Percentiles rank a stretch among this genome's conserved stretches.
Conservation (phyloP, 176 grass and related monocot species). For the Raddia guianensis region DNA sequence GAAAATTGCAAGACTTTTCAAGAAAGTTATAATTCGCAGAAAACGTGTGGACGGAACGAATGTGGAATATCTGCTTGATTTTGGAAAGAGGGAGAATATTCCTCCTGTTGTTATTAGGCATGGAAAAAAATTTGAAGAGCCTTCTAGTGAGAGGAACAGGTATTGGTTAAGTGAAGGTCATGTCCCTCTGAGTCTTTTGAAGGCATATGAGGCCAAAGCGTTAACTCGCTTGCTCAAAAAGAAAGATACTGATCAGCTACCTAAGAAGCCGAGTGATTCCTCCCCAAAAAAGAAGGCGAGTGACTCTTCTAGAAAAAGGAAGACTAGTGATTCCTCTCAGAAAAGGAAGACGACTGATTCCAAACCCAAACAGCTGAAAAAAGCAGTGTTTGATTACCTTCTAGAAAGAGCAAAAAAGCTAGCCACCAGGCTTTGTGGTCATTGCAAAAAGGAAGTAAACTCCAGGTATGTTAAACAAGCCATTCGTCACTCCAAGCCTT, state of each 20-base stretch:
- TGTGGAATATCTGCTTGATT: slow-evolving; percentile 92
- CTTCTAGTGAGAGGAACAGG: slow-evolving; percentile 80
- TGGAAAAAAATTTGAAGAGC: slow-evolving; percentile 75
- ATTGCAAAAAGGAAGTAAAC: slow-evolving; percentile 68
- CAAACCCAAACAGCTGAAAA: slow-evolving; percentile 46
- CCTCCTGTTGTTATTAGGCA: slow-evolving; percentile 87
- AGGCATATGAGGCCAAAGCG: slow-evolving; percentile 82
- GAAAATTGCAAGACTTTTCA: slow-evolving; percentile 81
- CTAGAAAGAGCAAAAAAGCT: slow-evolving; percentile 69
- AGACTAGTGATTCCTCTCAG: slow-evolving; percentile 7
- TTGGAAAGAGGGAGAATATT: slow-evolving; percentile 85
- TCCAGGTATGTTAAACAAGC: slow-evolving; percentile 55
- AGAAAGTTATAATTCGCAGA: slow-evolving; percentile 92
- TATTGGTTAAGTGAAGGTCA: slow-evolving; percentile 88
- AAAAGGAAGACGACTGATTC: slow-evolving; percentile 40
- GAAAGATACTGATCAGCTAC: slow-evolving; percentile 55
- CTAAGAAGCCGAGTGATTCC: slow-evolving; percentile 39
- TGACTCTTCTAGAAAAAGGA: slow-evolving; percentile 17
- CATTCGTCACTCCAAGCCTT: neutral
- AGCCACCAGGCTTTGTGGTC: slow-evolving; percentile 63
- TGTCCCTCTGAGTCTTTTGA: slow-evolving; percentile 84
- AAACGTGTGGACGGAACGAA: slow-evolving; percentile 62
- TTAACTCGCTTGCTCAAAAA: slow-evolving; percentile 77
- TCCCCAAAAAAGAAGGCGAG: too few species aligned
- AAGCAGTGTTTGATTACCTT: slow-evolving; percentile 63